A percentile compares a stretch with the other conserved stretches of the same genome.
Conservation (phyloP, 495 filamentous ascomycete genomes). For the Neohortaea acidophila region DNA sequence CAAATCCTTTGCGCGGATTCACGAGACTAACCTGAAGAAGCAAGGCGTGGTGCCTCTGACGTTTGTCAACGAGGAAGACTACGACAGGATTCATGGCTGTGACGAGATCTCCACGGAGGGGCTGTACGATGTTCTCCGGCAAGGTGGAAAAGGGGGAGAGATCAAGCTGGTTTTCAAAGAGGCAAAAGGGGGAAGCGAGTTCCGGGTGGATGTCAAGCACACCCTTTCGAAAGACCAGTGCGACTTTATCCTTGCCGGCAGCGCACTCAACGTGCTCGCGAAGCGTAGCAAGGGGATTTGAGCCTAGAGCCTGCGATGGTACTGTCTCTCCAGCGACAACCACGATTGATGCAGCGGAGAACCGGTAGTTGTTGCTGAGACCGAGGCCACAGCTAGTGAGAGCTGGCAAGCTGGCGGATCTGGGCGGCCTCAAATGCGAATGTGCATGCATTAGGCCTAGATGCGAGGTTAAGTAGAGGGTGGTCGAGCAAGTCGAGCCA, state of each 20-base stretch:
- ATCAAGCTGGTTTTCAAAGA: conserved; percentile 52
- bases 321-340: too few species aligned
- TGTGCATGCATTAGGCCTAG: too few species aligned
- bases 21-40: conserved; percentile 99
- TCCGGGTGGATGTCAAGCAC: conserved; percentile 52
- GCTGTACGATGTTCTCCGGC: conserved; percentile 62
- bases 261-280: conserved; percentile 77
- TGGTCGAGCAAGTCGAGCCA: too few species aligned
- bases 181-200: conserved; percentile 42
- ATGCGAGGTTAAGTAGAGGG: too few species aligned
- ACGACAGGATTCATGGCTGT: conserved; percentile 63
- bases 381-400: too few species aligned
- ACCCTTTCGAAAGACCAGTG: conserved; percentile 77
- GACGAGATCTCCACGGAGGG: conserved; percentile 72
- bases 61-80: conserved; percentile 74
- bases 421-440: too few species aligned
- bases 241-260: conserved; percentile 80
- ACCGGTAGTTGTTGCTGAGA: too few species aligned
- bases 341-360: too few species aligned
- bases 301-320: too few species aligned
- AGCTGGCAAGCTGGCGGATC: too few species aligned
- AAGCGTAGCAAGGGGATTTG: conserved; percentile 28
- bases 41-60: conserved; percentile 91
- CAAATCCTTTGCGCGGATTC: conserved; percentile 90
- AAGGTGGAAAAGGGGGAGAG: conserved; percentile 58